Conservation (phyloP, 1,139 yeast species). For the Arxiozyma slooffiae region DNA sequence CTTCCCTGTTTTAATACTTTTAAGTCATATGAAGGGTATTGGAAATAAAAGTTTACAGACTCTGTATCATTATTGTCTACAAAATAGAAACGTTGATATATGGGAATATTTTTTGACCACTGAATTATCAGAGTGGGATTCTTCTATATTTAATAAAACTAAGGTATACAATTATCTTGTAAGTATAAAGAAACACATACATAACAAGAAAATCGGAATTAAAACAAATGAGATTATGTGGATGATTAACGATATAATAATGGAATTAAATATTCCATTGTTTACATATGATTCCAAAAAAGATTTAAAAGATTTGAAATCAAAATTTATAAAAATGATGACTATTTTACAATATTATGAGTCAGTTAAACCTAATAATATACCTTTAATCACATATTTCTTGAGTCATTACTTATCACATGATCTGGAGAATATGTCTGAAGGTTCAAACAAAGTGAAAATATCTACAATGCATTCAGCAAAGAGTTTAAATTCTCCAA, state of each 20-base stretch:
- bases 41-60: constrained; percentile 19
- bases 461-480: constrained; percentile 62
- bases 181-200: not conserved
- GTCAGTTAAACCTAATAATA: constrained; percentile 15
- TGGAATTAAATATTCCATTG: constrained; percentile 11
- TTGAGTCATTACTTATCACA: not conserved
- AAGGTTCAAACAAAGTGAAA: constrained; percentile 32
- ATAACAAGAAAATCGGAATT: not conserved
- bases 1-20: constrained; percentile 20
- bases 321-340: constrained; percentile 27
- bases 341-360: constrained; percentile 25
- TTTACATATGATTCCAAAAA: constrained; percentile 2
- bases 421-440: not conserved
- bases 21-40: constrained; percentile 23
- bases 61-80: constrained; percentile 13
- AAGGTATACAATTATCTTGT: constrained; percentile 8
- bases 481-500: constrained; percentile 63
- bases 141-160: constrained; percentile 11
- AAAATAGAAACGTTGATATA: constrained; percentile 11
- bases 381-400: constrained; percentile 27
- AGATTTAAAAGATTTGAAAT: constrained; percentile 12
- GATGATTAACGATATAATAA: not conserved
- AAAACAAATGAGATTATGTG: not conserved
- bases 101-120: constrained; percentile 21
- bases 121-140: constrained; percentile 13